Base-by-base conservation (phyloP, 2,329 filamentous ascomycete genomes). In the Aspergillus bombycis region DNA sequence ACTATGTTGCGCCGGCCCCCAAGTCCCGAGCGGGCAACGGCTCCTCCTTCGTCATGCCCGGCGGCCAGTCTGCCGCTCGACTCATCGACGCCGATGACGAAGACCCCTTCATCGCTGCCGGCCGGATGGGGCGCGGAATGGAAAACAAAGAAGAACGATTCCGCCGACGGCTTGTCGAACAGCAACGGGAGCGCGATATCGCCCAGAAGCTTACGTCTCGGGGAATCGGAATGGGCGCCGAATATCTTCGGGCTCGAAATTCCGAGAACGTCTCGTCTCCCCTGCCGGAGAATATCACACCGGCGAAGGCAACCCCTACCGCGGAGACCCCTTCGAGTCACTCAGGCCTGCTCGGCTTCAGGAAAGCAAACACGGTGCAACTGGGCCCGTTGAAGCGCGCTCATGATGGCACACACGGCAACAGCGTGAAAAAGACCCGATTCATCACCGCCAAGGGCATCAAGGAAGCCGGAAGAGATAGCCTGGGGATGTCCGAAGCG, bases 381-480 rank as follows among this genome's bases (percentile, higher is more conserved):
- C 68, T 82, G 34, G 77, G 78, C 21, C 79, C 79, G 5, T 72
- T 77, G 67, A 81, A 80, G 63, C 74, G 78, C 30, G 72, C 72
- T 14, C 72, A 77, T 65, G 75, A 78, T 68, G 73, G 68, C 23
- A 72, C 71, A 19, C 73, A 74, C 58, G 71, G 71, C 30, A 73
- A 73, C 63, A 76, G 74, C 65, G 67, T 83, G 72, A 72, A 92
- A 79, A 92, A 92, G 83, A 93, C 91, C 58, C 83, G 91, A n/a
- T 93, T 94, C 72, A 85, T 93, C 46, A 92, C 91, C 30, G 88
- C 88, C 48, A 91, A 89, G 74, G 91, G 91, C 0, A 93, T 94
- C 65, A 86, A 88, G 60, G 90, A 92, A 77, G 91, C 91, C 4
- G 91, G 91, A 1, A 83, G 90, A 64, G 91, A 93, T 72, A 93